These are phyloP conservation scores for Candida hispaniensis DNA, from an alignment of 805 yeast genomes.

Conservation along the genomic window DNA sequence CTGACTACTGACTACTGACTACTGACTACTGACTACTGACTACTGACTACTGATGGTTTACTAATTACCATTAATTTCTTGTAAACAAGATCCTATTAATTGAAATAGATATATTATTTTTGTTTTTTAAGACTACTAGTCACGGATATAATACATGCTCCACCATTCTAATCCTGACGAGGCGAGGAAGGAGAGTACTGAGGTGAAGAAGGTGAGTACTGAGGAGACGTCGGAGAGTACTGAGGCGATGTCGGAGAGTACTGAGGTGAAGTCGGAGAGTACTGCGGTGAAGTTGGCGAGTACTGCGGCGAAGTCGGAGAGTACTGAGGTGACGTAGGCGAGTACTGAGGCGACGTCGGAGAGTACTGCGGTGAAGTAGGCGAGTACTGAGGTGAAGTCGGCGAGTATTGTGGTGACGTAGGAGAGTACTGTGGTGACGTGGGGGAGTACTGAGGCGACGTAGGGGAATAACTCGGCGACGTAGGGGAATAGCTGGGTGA, in stretches of 20 bases:
- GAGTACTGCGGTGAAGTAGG: conserved; percentile 57
- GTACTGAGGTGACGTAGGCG: conserved; percentile 54
- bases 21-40: too few relatives aligned
- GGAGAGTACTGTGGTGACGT: conserved; percentile 55
- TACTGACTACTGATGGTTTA: too few relatives aligned
- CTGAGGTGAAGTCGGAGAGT: conserved; percentile 35
- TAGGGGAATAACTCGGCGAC: conserved; percentile 32
- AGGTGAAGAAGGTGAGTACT: conserved; percentile 73
- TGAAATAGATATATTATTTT: too few relatives aligned
- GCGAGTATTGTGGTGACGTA: conserved; percentile 56
- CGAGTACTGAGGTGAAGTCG: conserved; percentile 66
- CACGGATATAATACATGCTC: too few relatives aligned
- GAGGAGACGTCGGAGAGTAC: conserved; percentile 70
- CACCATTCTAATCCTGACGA: too few relatives aligned
- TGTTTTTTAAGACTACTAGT: too few relatives aligned
- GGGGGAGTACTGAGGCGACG: conserved; percentile 50
- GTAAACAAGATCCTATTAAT: too few relatives aligned
- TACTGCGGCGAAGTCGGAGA: conserved; percentile 56
- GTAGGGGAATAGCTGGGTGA: conserved; percentile 34
- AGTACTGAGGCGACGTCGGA: conserved; percentile 62
- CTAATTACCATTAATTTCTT: too few relatives aligned
- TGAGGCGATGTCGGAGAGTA: conserved; percentile 31
- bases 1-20: too few relatives aligned
- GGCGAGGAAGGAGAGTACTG: conserved; percentile 72
- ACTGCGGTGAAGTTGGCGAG: conserved; percentile 55